Evolutionary conservation across 257 asterid genomes (phyloP), one percentile per base, ranked within the genome.

Genomic region (Solanum boliviense): DNA sequence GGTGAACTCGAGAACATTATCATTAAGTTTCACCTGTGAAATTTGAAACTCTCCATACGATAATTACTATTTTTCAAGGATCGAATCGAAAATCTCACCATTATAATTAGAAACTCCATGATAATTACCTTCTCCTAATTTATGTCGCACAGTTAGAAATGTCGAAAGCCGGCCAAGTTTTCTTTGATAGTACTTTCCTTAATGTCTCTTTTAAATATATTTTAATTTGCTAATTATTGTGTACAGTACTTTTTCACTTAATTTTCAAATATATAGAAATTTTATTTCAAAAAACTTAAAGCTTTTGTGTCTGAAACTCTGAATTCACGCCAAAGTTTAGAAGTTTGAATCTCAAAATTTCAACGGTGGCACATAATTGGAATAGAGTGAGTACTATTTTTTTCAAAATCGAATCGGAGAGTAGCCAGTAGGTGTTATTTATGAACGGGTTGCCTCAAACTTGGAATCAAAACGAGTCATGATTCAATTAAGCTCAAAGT

Each of bases 101-200:
- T 23, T 62, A 62, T 62, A 62, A 62, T 23, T 60, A 0, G 4
- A 60, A 60, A 8, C 27, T 60, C 6, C 15, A 1, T 4, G 3
- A 62, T 23, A 4, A 62, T 62, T 23, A 62, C 4, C 21, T 60
- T 6, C 9, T n/a, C 12, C 13, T 60, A 60, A 9, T 60, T 60
- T 23, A 23, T 23, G 3, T 23, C 1, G 0, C 71, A 9, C 4
- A 0, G 16, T 10, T 62, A 1, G n/a, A n/a, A 60, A 62, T 62
- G n/a, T 62, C 2, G 6, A 62, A 3, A 10, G 7, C 0, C 31
- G 3, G 2, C 15, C 31, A 62, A 65, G 8, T 23, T 65, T n/a
- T n/a, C 1, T 12, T 62, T n/a, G 4, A 0, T 0, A 2, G 1
- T 65, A 11, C 1, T n/a, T 65, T n/a, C 3, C 32, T 65, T 65